Percentiles rank a stretch among this genome's conserved stretches.
These are phyloP conservation scores for Mucor racemosus DNA, from an alignment of 371 early-diverging fungal species.

Conservation along the genomic window DNA sequence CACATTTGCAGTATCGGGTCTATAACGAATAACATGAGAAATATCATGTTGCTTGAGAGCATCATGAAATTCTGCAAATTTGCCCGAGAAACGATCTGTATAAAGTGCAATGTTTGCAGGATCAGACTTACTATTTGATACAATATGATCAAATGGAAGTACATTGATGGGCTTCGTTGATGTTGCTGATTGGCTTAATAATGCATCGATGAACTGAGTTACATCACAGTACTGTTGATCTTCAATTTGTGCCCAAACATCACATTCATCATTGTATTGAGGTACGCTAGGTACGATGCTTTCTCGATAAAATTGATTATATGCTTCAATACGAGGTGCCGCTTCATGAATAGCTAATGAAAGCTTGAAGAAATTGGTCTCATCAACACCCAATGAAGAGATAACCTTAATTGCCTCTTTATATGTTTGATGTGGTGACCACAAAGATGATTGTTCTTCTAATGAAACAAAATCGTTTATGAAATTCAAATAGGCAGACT, in stretches of 20 bases:
- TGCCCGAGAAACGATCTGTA: slow-evolving; percentile 49
- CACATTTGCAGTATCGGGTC: slow-evolving; percentile 30
- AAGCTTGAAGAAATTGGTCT: slow-evolving; percentile 52
- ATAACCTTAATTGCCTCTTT: slow-evolving; percentile 29
- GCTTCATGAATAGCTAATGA: slow-evolving; percentile 69
- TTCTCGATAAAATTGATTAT: slow-evolving; percentile 76
- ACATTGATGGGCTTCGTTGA: slow-evolving; percentile 32
- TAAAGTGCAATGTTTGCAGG: slow-evolving; percentile 48
- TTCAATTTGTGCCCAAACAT: slow-evolving; percentile 73
- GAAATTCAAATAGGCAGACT: slow-evolving; percentile 63
- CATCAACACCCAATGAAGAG: slow-evolving; percentile 19
- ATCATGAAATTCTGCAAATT: slow-evolving; percentile 49
- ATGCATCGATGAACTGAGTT: slow-evolving; percentile 26
- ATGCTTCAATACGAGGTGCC: slow-evolving; percentile 82
- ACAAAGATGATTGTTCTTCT: slow-evolving; percentile 20
- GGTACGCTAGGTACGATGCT: slow-evolving; percentile 53
- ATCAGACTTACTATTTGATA: background rate
- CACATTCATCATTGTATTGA: slow-evolving; percentile 59
- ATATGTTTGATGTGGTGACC: slow-evolving; percentile 52
- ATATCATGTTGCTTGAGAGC: slow-evolving; percentile 38
- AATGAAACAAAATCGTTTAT: slow-evolving; percentile 50
- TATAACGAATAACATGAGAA: slow-evolving; percentile 59
- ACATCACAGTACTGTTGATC: slow-evolving; percentile 66
- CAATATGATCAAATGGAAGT: slow-evolving; percentile 48
- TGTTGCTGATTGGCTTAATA: slow-evolving; percentile 27